Base-by-base conservation (phyloP, 768 basidiomycete genomes). In the Amanita fuliginea region DNA sequence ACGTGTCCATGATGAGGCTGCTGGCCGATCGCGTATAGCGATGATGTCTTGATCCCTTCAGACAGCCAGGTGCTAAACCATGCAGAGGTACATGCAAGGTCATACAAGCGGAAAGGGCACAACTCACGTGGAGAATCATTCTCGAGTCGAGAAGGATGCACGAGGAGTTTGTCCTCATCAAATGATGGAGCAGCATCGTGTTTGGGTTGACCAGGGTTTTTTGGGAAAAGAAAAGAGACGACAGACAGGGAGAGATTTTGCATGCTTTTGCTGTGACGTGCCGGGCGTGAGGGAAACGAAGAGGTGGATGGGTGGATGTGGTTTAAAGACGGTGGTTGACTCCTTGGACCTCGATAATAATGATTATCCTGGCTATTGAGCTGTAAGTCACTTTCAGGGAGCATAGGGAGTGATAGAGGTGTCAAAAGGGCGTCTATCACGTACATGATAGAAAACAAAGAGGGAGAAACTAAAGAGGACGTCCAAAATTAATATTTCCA, bases 211-310 rank as follows among this genome's bases (percentile, higher is more conserved):
- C 10, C 28, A 14, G 41, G 3, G 18, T 13, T 28, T 35, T 42
- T 42, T 5, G 22, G n/a, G 24, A 43, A 50, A 1, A 50, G 33
- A 33, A 30, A 8, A 11, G 48, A 42, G 11, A 42, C 41, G n/a
- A 50, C 39, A 14, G 49, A 50, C 41, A 50, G 5, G 16, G 39
- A 49, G 16, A 40, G 24, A 32, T 35, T 43, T 22, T 43, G 19
- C 32, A 42, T 42, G 39, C 28, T 50, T 33, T 35, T 50, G 24
- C 16, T 43, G 2, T 49, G 18, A 28, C 35, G 35, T 2, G 44
- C 6, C 0, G 44, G 21, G 10, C 19, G 21, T 34, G 32, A 33
- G 14, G 44, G 9, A 10, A 18, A 13, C 6, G 44, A 24, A 16
- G 33, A 21, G 6, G 44, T n/a, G 32, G 44, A 9, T 11, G 21